phyloP scores from a whole-genome alignment of 176 grass and related monocot species.

The Oryza coarctata region DNA sequence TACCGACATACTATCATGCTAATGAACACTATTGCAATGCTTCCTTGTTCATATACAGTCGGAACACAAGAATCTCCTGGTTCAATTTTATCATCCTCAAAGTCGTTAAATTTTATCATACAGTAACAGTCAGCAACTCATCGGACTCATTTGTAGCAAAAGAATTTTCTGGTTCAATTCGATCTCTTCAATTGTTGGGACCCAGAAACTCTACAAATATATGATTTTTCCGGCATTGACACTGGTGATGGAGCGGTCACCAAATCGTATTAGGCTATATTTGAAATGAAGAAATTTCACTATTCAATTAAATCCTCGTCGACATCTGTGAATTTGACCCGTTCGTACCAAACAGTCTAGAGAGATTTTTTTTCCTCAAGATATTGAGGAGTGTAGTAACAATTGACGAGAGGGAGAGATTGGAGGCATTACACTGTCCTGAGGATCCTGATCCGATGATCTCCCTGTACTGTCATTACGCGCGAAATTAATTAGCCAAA shows the following conservation, averaged over 20 bases:
- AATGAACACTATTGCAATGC: too few relatives aligned
- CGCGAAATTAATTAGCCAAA: neutral
- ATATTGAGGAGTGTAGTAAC: neutral
- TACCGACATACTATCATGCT: neutral
- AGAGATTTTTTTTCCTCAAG: neutral
- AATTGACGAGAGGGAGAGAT: neutral
- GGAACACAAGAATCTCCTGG: too few relatives aligned
- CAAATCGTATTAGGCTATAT: neutral
- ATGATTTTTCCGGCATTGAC: neutral
- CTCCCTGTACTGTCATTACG: conserved; percentile 40
- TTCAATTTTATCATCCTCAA: too few relatives aligned
- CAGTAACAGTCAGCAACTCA: too few relatives aligned
- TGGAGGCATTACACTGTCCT: conserved; percentile 49
- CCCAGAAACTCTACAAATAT: neutral
- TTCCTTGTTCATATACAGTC: too few relatives aligned
- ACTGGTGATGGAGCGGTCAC: neutral
- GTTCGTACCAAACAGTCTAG: neutral
- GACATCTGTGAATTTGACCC: too few relatives aligned
- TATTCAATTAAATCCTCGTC: too few relatives aligned
- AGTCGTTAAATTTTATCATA: too few relatives aligned
- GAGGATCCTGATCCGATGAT: conserved; percentile 39
- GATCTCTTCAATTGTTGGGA: neutral
- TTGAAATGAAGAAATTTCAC: neutral
- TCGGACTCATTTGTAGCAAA: too few relatives aligned
- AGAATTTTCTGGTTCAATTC: too few relatives aligned